Base-by-base conservation (phyloP, 768 basidiomycete genomes). In the Imleria badia region DNA sequence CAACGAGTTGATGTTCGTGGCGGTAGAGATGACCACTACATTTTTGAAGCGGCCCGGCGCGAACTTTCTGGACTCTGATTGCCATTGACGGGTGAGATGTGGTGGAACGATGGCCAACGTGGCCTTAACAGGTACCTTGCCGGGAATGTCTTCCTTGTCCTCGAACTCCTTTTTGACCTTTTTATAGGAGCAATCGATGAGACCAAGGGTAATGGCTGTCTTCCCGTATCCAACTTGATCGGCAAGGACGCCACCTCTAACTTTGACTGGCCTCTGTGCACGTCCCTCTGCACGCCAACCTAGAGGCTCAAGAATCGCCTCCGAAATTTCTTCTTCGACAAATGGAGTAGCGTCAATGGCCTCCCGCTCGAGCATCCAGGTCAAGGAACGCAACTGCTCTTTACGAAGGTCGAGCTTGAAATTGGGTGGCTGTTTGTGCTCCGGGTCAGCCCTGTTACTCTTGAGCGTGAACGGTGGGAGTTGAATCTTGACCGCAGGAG, bases 191-290 rank as follows among this genome's bases (percentile, higher is more conserved):
- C 86, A 86, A 63, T 93, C 89, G 58, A 97, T 87, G 55, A 98
- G 79, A 19, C 88, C 94, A 29, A 98, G 80, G 3, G 92, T 94
- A 60, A 97, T 95, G 20, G 94, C 94, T 0, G 95, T 98, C 75
- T 98, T 98, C 17, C 95, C 95, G 65, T 98, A 98, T 47, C 95
- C 95, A 56, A 98, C 95, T 74, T 95, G 89, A 64, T 98, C 95
- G 13, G 94, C 94, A 42, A 97, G 82, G 45, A 97, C 94, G 12
- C 95, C 94, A 17, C 95, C 94, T 51, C 90, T 81, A 39, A 97
- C 74, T 55, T 73, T 79, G 48, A 91, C 80, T 1, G 87, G 82
- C 33, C 94, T 75, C 60, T 89, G 84, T 5, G 90, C 94, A 39
- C 91, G 86, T 38, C 90, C 94, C 70, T 97, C 94, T n/a, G 91